Evolutionary conservation across 2,329 filamentous ascomycete species (phyloP), one percentile per base, ranked within the genome.

Genomic region (Boeremia lycopersici): DNA sequence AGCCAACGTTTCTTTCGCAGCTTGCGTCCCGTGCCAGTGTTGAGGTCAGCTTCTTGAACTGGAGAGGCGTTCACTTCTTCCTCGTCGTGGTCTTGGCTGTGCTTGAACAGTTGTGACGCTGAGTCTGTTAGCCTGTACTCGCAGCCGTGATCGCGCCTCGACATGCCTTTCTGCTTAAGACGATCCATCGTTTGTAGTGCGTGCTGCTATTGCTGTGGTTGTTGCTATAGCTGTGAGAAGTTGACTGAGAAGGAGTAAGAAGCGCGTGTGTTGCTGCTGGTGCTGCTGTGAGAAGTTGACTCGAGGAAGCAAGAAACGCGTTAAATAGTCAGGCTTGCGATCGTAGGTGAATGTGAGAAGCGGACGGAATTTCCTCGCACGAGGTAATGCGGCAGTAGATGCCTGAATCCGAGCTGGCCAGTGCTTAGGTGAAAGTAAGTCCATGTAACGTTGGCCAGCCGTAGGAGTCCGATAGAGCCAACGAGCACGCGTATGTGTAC

Each of bases 81-180:
- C 43, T 64, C 62, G 23, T 69, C 60, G n/a, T 54, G 52, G 41
- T 39, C 59, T 6, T 57, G 57, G 19, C 43, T 41, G n/a, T 61
- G 53, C 33, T 53, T 57, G 50, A 68, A 68, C 48, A 64, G 61
- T n/a, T 53, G 61, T 30, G 63, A 69, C 15, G 62, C 66, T 68
- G 28, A 10, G 9, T 3, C 15, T 8, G 10, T 57, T 23, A 59
- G 40, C 28, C 17, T 17, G 12, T 15, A 7, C 5, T 33, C 11
- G 25, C n/a, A 7, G 8, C 11, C 2, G 2, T 11, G n/a, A 11
- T 15, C 4, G 5, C 13, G 41, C 38, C 17, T n/a, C 10, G 26
- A 28, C 48, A 17, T 61, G 61, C 65, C 61, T 60, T 63, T 65
- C 17, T 33, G 44, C 43, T 58, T 62, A 31, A 69, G 54, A 15